These are phyloP conservation scores for Meyerozyma guilliermondii DNA, from an alignment of 1,139 yeast species.

Conservation along the genomic window DNA sequence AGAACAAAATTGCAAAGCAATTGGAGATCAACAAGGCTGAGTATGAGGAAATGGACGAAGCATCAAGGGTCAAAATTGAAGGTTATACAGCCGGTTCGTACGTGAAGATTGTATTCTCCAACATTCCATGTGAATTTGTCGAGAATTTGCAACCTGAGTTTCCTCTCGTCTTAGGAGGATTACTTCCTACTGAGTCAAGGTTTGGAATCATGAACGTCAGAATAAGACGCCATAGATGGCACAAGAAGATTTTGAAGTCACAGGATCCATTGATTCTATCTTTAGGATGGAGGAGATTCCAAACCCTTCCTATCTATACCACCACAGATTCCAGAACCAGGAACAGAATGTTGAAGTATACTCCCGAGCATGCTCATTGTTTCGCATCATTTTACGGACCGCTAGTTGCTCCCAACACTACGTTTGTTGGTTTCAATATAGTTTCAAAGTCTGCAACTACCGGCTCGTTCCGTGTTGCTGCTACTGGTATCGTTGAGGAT, in stretches of 20 bases:
- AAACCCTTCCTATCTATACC: conserved; percentile 91
- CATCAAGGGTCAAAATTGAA: conserved; percentile 74
- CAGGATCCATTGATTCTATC: conserved; percentile 94
- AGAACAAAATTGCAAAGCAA: conserved; percentile 95
- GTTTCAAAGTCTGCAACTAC: conserved; percentile 82
- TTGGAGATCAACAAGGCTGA: conserved; percentile 86
- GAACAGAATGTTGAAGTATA: conserved; percentile 95
- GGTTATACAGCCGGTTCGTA: conserved; percentile 94
- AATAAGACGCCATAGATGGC: conserved; percentile 98
- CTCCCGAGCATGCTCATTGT: conserved; percentile 98
- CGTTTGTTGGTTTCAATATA: conserved; percentile 91
- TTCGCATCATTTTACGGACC: conserved; percentile 97
- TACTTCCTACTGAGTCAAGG: conserved; percentile 83
- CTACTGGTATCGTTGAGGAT: conserved; percentile 96
- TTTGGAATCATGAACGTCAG: conserved; percentile 92
- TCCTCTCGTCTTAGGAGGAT: conserved; percentile 88
- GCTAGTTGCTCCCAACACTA: conserved; percentile 92
- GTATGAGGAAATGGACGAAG: conserved; percentile 67
- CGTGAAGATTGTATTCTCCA: conserved; percentile 80
- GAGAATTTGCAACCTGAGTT: conserved; percentile 79
- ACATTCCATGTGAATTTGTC: conserved; percentile 85
- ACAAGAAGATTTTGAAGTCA: conserved; percentile 88
- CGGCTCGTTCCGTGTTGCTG: conserved; percentile 90
- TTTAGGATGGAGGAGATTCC: conserved; percentile 98
- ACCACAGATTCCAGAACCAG: conserved; percentile 97